A percentile compares a stretch with the other conserved stretches of the same genome.
These are phyloP conservation scores for Pythium periplocum DNA, from an alignment of 352 stramenopile genomes.

Conservation along the genomic window DNA sequence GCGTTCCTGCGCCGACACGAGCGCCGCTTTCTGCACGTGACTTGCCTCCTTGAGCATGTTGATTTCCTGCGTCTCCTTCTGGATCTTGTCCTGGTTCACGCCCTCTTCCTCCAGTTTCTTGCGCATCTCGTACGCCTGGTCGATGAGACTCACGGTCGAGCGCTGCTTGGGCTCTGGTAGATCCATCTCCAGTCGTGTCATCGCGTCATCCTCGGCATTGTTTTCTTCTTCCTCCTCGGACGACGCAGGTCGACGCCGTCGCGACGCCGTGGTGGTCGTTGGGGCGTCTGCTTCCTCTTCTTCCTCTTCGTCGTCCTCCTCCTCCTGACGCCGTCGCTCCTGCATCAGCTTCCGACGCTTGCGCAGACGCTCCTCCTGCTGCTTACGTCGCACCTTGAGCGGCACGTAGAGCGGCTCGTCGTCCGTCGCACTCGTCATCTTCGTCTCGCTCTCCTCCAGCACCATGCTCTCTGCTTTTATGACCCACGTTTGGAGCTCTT, in stretches of 20 bases:
- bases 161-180: constrained; percentile 22
- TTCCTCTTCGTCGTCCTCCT: constrained; percentile 24
- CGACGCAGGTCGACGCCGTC: not conserved
- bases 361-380: constrained; percentile 59
- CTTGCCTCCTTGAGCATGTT: constrained; percentile 93
- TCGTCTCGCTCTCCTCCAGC: not conserved
- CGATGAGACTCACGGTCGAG: constrained; percentile 69
- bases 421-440: constrained; percentile 2
- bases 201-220: not conserved
- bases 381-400: constrained; percentile 66
- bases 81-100: constrained; percentile 73
- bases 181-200: constrained; percentile 8
- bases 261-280: too few relatives aligned
- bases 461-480: not conserved
- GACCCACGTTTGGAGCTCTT: constrained; percentile 4
- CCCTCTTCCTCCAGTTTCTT: constrained; percentile 68
- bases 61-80: constrained; percentile 86
- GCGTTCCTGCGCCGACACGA: constrained; percentile 91
- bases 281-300: constrained; percentile 7
- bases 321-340: constrained; percentile 44
- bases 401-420: constrained; percentile 71
- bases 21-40: constrained; percentile 94
- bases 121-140: constrained; percentile 82
- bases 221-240: constrained; percentile 10
- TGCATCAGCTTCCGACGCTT: constrained; percentile 45